Conservation (phyloP, 2,329 filamentous ascomycete species). For the Sporothrix brasiliensis region DNA sequence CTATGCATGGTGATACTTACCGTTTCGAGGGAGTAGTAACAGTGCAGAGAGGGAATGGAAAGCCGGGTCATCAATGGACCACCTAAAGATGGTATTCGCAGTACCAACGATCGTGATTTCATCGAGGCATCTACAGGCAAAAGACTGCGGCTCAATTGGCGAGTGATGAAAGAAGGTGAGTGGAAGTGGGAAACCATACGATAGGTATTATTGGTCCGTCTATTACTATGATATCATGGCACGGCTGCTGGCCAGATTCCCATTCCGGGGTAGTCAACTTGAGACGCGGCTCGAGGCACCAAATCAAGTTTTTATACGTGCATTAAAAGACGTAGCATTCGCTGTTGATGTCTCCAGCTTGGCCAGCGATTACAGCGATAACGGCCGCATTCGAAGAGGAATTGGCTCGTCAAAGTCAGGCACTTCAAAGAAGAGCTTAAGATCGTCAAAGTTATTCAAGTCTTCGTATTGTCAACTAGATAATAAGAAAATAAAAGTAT, state of each 20-base stretch:
- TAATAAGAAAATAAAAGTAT: background rate
- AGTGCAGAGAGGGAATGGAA: background rate
- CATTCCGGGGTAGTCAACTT: constrained; percentile 8
- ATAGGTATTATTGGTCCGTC: background rate
- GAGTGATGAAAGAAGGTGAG: background rate
- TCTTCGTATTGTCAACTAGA: background rate
- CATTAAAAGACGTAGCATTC: background rate
- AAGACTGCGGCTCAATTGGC: background rate
- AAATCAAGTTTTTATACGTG: background rate
- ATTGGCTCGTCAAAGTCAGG: background rate
- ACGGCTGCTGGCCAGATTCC: background rate
- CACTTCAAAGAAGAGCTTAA: background rate
- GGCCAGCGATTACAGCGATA: background rate
- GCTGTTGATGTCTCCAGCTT: constrained; percentile 7
- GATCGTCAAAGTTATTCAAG: background rate
- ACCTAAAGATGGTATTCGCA: background rate
- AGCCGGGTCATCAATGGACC: constrained; percentile 3
- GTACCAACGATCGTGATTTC: background rate
- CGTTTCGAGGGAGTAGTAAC: background rate
- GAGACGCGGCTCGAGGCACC: background rate
- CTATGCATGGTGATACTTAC: background rate
- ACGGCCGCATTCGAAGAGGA: background rate
- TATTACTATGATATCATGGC: constrained; percentile 15
- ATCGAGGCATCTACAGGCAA: background rate
- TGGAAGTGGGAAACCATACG: background rate